Evolutionary conservation across 257 asterid species (phyloP).

Genomic region (Fraxinus cuspidata): DNA sequence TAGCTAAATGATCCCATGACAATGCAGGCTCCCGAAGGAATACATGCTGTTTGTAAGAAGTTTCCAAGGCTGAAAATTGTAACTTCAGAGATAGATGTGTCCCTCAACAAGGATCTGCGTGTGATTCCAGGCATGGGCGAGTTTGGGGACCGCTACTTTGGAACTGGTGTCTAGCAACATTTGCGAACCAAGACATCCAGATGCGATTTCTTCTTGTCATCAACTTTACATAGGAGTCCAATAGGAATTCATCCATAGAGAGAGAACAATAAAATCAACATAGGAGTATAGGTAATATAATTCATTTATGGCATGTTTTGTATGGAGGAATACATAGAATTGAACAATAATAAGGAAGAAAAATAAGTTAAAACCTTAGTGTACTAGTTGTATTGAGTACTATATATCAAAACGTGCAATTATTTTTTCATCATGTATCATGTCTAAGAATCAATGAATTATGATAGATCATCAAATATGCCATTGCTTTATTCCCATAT

Average conservation of each 20-base stretch:
- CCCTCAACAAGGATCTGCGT: slow-evolving; percentile 63
- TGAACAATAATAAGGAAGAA: neutral
- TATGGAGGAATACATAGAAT: neutral
- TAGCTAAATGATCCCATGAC: neutral
- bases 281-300: neutral
- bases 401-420: neutral
- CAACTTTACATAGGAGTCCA: neutral
- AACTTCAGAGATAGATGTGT: slow-evolving; percentile 84
- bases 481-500: neutral
- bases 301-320: neutral
- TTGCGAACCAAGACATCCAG: neutral
- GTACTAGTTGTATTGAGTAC: neutral
- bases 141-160: slow-evolving; percentile 94
- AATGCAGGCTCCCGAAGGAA: slow-evolving; percentile 93
- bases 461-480: neutral
- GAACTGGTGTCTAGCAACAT: slow-evolving; percentile 46
- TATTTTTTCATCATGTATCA: too few species aligned
- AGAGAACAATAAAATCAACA: neutral
- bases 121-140: slow-evolving; percentile 99
- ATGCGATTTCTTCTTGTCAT: neutral
- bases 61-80: slow-evolving; percentile 78
- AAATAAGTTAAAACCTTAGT: too few species aligned
- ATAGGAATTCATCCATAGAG: neutral
- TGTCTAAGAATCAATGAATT: neutral
- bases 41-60: slow-evolving; percentile 67